Evolutionary conservation across 2,329 filamentous ascomycete species (phyloP), one percentile per base, ranked within the genome.

Genomic region (Hypoxylon sp.): DNA sequence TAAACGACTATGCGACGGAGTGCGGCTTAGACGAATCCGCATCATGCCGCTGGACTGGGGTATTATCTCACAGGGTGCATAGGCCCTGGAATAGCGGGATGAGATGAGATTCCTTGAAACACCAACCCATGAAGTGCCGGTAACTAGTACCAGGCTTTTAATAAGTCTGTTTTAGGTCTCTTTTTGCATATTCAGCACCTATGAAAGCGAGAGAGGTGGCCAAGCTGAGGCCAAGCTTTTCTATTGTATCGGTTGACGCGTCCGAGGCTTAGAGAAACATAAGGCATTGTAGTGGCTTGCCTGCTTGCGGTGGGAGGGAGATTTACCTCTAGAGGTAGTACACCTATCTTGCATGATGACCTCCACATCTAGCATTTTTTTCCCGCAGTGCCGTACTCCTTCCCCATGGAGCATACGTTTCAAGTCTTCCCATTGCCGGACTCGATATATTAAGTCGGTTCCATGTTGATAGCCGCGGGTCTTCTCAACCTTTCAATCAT

Each of bases 371-470:
- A 63, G 48, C 6, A 8, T 11, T 37, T 48, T 51, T 64, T 57
- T 69, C 50, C 69, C 62, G 54, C 65, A 33, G 62, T 59, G 67
- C 64, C 55, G 58, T 64, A 59, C 58, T 67, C 70, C 64, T 70
- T 68, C 67, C 64, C 67, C 64, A 68, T 70, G 67, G 67, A 72
- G 70, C 68, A 54, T 66, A 57, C 59, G 67, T 72, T 72, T 68
- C 67, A 70, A 65, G 55, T 60, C 44, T 48, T 66, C 56, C 35
- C 67, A 72, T 64, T 70, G 67, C 67, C 67, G 67, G 58, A 46
- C 64, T 65, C 55, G 62, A 70, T 60, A 68, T 55, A 68, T 60
- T 65, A 54, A 44, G 5, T 51, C 63, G 29, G 65, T 70, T 66
- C 60, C 67, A 67, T 60, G 59, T 65, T 55, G 42, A 65, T 51